Evolutionary conservation across 305 asterid genomes (phyloP).

Genomic region (Fraxinus sp.): DNA sequence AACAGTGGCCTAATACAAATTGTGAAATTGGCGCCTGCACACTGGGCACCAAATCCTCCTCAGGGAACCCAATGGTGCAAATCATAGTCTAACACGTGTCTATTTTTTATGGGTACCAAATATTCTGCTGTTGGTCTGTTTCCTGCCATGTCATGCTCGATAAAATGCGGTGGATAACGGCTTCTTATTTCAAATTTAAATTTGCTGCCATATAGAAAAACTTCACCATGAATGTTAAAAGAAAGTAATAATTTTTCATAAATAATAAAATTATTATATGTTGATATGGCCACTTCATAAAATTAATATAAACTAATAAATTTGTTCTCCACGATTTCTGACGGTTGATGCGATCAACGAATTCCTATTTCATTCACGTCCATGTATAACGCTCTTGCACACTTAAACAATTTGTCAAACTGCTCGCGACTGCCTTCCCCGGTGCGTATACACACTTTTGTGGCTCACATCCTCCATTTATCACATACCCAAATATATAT

Average conservation of each 20-base stretch:
- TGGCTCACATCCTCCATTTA: background rate
- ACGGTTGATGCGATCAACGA: too few species aligned
- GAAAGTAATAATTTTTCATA: background rate
- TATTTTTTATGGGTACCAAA: constrained; percentile 20
- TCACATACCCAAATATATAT: background rate
- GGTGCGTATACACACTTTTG: background rate
- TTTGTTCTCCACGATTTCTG: background rate
- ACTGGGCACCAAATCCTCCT: constrained; percentile 26
- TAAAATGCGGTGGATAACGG: background rate
- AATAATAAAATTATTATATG: too few species aligned
- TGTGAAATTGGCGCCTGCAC: background rate
- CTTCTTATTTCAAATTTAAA: background rate
- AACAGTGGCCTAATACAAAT: background rate
- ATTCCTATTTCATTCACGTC: too few species aligned
- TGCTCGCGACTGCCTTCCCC: background rate
- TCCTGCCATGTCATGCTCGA: constrained; percentile 23
- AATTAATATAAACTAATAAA: too few species aligned
- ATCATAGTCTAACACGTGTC: constrained; percentile 27
- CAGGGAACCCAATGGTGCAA: background rate
- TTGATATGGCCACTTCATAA: background rate
- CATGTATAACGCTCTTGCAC: background rate
- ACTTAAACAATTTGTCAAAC: too few species aligned
- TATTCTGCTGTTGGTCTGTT: constrained; percentile 26
- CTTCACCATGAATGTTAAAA: background rate
- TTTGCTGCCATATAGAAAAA: background rate